phyloP scores from a whole-genome alignment of 169 alveolate genomes.

The Amoebophrya sp. region DNA sequence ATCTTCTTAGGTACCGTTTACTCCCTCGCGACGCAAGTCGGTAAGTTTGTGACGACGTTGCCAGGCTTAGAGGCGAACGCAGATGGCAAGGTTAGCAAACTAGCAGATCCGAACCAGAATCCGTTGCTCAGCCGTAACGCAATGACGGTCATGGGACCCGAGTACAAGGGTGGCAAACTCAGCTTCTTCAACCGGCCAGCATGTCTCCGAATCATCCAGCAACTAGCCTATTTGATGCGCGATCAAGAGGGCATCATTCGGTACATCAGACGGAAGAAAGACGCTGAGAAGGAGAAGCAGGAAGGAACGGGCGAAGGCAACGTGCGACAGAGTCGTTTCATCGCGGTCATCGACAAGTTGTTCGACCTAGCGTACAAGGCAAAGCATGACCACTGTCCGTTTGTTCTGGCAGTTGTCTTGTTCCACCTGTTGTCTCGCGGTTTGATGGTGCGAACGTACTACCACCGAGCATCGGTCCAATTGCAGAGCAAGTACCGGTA shows the following conservation, averaged over 20 bases:
- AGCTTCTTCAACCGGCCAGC: background rate
- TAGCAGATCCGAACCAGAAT: conserved; percentile 10
- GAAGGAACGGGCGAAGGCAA: background rate
- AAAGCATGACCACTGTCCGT: conserved; percentile 30
- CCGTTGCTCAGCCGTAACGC: background rate
- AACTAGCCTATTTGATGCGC: background rate
- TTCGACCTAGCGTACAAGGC: conserved; percentile 19
- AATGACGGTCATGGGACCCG: background rate
- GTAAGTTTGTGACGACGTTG: conserved; percentile 6
- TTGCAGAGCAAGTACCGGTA: conserved; percentile 27
- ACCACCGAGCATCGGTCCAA: conserved; percentile 12
- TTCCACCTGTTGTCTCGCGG: conserved; percentile 11
- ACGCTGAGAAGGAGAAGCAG: background rate
- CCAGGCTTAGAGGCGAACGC: background rate
- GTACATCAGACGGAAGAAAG: background rate
- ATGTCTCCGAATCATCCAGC: background rate
- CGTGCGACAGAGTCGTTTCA: background rate
- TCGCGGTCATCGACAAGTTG: conserved; percentile 9
- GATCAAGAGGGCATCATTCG: background rate
- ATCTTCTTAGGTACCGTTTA: too few relatives aligned
- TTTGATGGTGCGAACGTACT: background rate
- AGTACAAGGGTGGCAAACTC: background rate
- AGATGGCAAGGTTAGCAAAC: background rate
- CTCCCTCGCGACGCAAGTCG: background rate
- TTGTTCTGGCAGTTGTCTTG: conserved; percentile 21